Percentiles rank a stretch among this genome's conserved stretches.
These are phyloP conservation scores for Maudiozyma humilis DNA, from an alignment of 1,139 yeast genomes.

Conservation along the genomic window DNA sequence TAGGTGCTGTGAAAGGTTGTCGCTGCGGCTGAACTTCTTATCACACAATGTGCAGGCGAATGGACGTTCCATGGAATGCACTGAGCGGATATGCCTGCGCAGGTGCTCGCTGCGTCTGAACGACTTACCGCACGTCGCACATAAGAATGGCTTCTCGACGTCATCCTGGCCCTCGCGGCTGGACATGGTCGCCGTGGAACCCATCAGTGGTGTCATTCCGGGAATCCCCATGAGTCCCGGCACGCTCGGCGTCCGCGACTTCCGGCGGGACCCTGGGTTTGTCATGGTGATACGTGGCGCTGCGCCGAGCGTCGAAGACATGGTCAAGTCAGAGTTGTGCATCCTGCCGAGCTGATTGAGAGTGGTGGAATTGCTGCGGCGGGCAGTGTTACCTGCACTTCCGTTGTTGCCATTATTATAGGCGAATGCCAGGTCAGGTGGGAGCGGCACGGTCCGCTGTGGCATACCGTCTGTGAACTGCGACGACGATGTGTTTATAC, in stretches of 20 bases:
- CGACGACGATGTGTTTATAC: too few species aligned
- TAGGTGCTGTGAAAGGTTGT: conserved; percentile 70
- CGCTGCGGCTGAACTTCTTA: conserved; percentile 69
- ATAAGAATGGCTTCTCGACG: conserved; percentile 34
- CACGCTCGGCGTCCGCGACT: background rate
- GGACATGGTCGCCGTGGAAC: background rate
- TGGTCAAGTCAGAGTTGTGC: background rate
- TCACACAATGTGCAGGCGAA: conserved; percentile 61
- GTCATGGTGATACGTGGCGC: background rate
- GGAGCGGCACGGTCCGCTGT: background rate
- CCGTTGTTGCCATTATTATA: too few species aligned
- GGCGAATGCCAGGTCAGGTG: background rate
- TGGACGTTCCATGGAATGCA: conserved; percentile 59
- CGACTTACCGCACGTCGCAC: conserved; percentile 32
- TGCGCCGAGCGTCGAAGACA: background rate
- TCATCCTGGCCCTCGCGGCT: conserved; percentile 13
- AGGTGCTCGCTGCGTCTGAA: conserved; percentile 75
- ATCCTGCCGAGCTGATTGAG: background rate
- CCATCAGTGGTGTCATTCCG: background rate
- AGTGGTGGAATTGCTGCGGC: conserved; percentile 3
- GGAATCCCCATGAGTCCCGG: background rate
- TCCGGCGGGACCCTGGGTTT: background rate
- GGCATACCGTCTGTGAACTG: background rate
- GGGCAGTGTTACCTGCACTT: too few species aligned
- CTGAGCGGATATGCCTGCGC: conserved; percentile 66